A percentile compares a stretch with the other conserved stretches of the same genome.
These are phyloP conservation scores for Oidiodendron maius DNA, from an alignment of 495 filamentous ascomycete genomes.

Conservation along the genomic window DNA sequence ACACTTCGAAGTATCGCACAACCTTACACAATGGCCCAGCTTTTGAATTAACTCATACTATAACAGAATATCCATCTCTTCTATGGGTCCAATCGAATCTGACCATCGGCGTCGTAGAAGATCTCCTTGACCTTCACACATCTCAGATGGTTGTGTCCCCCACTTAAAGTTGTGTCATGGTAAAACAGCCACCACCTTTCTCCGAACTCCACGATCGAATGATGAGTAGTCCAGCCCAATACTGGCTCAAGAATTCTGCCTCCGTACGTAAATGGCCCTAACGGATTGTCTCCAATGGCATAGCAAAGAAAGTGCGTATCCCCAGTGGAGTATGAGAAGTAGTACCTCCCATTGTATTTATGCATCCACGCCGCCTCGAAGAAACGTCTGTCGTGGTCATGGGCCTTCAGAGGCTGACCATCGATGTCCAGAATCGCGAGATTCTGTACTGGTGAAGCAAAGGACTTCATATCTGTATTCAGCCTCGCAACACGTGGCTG, in stretches of 20 bases:
- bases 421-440: slow-evolving; percentile 43
- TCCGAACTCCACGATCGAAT: slow-evolving; percentile 67
- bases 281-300: slow-evolving; percentile 51
- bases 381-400: slow-evolving; percentile 69
- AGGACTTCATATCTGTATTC: slow-evolving; percentile 52
- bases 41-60: too few relatives aligned
- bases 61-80: too few relatives aligned
- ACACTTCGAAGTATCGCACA: too few relatives aligned
- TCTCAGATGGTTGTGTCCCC: slow-evolving; percentile 59
- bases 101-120: slow-evolving; percentile 58
- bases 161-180: slow-evolving; percentile 60
- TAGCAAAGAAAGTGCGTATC: slow-evolving; percentile 69
- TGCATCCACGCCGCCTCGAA: slow-evolving; percentile 78
- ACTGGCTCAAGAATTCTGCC: slow-evolving; percentile 70
- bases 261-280: slow-evolving; percentile 65
- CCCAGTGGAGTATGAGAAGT: slow-evolving; percentile 71
- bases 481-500: slow-evolving; percentile 57
- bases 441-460: slow-evolving; percentile 14
- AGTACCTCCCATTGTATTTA: slow-evolving; percentile 57
- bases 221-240: slow-evolving; percentile 73
- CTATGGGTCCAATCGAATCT: slow-evolving; percentile 31
- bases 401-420: slow-evolving; percentile 42
- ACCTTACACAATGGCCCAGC: too few relatives aligned
- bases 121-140: slow-evolving; percentile 68
- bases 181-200: slow-evolving; percentile 68